phyloP scores from a whole-genome alignment of 1,284 basidiomycete genomes.

The Cutaneotrichosporon arboriforme region DNA sequence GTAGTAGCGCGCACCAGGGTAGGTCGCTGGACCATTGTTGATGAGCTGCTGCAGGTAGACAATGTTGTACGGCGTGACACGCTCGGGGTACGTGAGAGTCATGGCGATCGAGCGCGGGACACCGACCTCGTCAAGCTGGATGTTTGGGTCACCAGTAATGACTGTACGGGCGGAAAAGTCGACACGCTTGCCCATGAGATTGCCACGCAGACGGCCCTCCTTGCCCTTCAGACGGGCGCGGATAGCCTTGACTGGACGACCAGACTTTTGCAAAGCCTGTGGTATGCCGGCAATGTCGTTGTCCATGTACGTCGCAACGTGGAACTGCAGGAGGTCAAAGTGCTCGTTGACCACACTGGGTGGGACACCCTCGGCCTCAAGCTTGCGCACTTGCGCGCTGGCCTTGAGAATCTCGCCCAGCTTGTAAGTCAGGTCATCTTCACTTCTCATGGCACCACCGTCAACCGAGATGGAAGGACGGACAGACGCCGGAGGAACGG shows the following conservation, averaged over 20 bases:
- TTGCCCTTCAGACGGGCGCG: conserved; percentile 97
- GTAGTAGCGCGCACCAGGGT: conserved; percentile 95
- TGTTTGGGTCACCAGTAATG: conserved; percentile 97
- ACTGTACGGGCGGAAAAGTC: conserved; percentile 99
- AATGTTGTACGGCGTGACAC: conserved; percentile 98
- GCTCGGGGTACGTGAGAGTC: conserved; percentile 95
- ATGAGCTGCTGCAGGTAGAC: conserved; percentile 90
- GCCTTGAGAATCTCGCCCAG: conserved; percentile 96
- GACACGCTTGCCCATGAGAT: conserved; percentile 99
- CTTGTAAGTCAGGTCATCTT: conserved; percentile 99
- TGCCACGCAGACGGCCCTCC: conserved; percentile 95
- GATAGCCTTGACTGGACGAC: conserved; percentile 96
- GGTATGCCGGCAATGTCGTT: conserved; percentile 99
- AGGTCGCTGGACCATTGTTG: conserved; percentile 90
- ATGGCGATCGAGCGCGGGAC: conserved; percentile 96
- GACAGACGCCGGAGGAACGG: conserved; percentile 96
- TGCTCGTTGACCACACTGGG: conserved; percentile 94
- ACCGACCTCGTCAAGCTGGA: conserved; percentile 94
- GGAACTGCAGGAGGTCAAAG: conserved; percentile 95
- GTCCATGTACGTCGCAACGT: conserved; percentile 99
- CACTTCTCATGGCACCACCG: conserved; percentile 90
- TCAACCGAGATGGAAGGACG: conserved; percentile 96
- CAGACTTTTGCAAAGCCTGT: conserved; percentile 94
- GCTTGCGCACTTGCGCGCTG: conserved; percentile 82
- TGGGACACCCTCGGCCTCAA: conserved; percentile 95